Percentiles rank a stretch among this genome's conserved stretches.
Evolutionary conservation across 1,284 basidiomycete genomes (phyloP).

Genomic region (Pulchroboletus neoregius): DNA sequence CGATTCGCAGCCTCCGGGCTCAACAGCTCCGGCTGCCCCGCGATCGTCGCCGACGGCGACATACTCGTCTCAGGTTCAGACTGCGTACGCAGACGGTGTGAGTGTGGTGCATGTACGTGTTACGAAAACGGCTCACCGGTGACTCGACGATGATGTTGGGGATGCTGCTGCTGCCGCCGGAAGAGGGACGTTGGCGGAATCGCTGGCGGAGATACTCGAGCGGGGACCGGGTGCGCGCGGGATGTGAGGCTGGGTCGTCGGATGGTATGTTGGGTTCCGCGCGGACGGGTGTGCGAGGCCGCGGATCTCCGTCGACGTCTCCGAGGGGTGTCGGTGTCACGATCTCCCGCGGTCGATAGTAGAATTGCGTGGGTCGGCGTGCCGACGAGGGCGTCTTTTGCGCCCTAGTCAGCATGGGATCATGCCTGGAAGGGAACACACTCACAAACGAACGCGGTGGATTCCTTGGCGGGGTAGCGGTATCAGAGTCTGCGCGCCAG

Average conservation of each 20-base stretch:
- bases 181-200: slow-evolving; percentile 30
- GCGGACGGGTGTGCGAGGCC: slow-evolving; percentile 15
- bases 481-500: slow-evolving; percentile 30
- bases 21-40: slow-evolving; percentile 24
- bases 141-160: slow-evolving; percentile 37
- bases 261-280: slow-evolving; percentile 10
- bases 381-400: slow-evolving; percentile 19
- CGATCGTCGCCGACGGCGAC: slow-evolving; percentile 14
- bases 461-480: slow-evolving; percentile 12
- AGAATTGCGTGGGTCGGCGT: slow-evolving; percentile 17
- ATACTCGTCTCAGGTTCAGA: slow-evolving; percentile 29
- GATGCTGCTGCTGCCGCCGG: slow-evolving; percentile 22
- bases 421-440: neutral
- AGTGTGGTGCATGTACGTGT: neutral
- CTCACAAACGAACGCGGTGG: slow-evolving; percentile 23
- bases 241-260: slow-evolving; percentile 4
- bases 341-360: slow-evolving; percentile 19
- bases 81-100: slow-evolving; percentile 9
- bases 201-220: slow-evolving; percentile 27
- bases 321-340: slow-evolving; percentile 17
- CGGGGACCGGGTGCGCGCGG: slow-evolving; percentile 12
- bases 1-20: slow-evolving; percentile 33
- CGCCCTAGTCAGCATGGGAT: slow-evolving; percentile 10
- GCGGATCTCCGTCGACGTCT: slow-evolving; percentile 12
- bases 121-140: slow-evolving; percentile 31